Evolutionary conservation across 805 yeast species (phyloP).

Genomic region (Saturnispora dispora): DNA sequence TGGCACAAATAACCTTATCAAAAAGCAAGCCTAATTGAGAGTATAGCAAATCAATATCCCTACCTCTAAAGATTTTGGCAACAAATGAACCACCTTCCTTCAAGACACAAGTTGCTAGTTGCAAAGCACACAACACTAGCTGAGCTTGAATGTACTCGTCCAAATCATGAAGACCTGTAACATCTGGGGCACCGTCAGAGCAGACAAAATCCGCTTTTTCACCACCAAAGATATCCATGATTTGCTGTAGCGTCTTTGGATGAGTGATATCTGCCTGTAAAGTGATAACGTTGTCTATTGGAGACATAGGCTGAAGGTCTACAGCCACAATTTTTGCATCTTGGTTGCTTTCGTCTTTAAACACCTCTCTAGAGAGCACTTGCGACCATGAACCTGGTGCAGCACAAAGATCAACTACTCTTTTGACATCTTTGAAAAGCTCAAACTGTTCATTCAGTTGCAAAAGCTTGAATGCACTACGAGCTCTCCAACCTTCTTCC

Average conservation of each 20-base stretch:
- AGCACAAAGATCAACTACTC: slow-evolving; percentile 96
- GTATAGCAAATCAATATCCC: slow-evolving; percentile 89
- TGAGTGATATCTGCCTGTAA: slow-evolving; percentile 97
- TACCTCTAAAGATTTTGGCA: slow-evolving; percentile 92
- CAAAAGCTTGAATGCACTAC: slow-evolving; percentile 89
- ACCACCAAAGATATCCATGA: slow-evolving; percentile 77
- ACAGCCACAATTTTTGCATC: slow-evolving; percentile 75
- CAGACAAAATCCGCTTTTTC: slow-evolving; percentile 92
- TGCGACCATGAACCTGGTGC: slow-evolving; percentile 99
- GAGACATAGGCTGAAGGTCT: slow-evolving; percentile 95
- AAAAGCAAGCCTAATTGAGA: slow-evolving; percentile 85
- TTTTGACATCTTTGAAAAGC: slow-evolving; percentile 56
- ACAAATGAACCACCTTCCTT: slow-evolving; percentile 89
- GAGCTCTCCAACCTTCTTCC: slow-evolving; percentile 96
- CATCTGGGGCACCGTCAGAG: slow-evolving; percentile 98
- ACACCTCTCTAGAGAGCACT: slow-evolving; percentile 68
- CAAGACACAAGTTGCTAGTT: slow-evolving; percentile 80
- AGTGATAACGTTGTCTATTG: slow-evolving; percentile 83
- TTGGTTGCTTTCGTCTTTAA: slow-evolving; percentile 24
- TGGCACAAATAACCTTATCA: slow-evolving; percentile 85
- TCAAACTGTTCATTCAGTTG: slow-evolving; percentile 89
- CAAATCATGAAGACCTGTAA: slow-evolving; percentile 91
- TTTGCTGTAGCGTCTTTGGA: slow-evolving; percentile 73
- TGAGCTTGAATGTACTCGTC: slow-evolving; percentile 98
- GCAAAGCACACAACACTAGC: slow-evolving; percentile 81